Evolutionary conservation across 106 monocot genomes (phyloP).

Genomic region (Vanilla planifolia): DNA sequence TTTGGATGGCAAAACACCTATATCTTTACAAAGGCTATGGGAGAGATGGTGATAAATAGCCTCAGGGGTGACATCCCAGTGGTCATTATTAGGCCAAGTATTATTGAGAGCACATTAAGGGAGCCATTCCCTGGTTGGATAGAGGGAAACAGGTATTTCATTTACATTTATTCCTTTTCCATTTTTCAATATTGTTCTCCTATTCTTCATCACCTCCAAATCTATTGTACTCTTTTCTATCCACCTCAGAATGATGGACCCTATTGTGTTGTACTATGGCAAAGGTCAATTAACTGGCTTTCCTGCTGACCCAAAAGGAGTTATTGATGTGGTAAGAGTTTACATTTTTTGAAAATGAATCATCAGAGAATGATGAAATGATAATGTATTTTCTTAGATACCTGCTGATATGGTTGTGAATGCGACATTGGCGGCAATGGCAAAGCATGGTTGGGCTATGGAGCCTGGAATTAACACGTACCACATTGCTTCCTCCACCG

Average conservation of each 20-base stretch:
- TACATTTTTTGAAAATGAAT: background rate
- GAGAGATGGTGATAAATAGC: constrained; percentile 74
- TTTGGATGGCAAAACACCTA: constrained; percentile 94
- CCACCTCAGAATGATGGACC: constrained; percentile 82
- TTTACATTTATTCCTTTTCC: background rate
- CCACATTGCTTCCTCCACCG: constrained; percentile 68
- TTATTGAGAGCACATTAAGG: constrained; percentile 72
- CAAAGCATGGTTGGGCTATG: constrained; percentile 50
- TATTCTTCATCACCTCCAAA: background rate
- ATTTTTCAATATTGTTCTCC: background rate
- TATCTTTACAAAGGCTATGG: constrained; percentile 94
- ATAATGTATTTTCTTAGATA: constrained; percentile 19
- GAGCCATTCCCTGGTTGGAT: constrained; percentile 97
- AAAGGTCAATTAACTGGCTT: constrained; percentile 87
- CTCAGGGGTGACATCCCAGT: constrained; percentile 79
- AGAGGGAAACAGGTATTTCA: constrained; percentile 79
- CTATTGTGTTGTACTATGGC: constrained; percentile 75
- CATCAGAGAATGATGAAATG: background rate
- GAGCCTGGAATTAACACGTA: constrained; percentile 56
- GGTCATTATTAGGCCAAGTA: constrained; percentile 68
- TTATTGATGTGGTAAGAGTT: constrained; percentile 73
- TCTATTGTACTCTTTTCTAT: background rate
- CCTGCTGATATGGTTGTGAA: constrained; percentile 96
- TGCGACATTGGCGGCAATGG: constrained; percentile 71
- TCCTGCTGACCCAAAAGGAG: constrained; percentile 57